Percentiles rank a stretch among this genome's conserved stretches.
phyloP scores from a whole-genome alignment of 2,329 filamentous ascomycete genomes.

The Tolypocladium sp. region DNA sequence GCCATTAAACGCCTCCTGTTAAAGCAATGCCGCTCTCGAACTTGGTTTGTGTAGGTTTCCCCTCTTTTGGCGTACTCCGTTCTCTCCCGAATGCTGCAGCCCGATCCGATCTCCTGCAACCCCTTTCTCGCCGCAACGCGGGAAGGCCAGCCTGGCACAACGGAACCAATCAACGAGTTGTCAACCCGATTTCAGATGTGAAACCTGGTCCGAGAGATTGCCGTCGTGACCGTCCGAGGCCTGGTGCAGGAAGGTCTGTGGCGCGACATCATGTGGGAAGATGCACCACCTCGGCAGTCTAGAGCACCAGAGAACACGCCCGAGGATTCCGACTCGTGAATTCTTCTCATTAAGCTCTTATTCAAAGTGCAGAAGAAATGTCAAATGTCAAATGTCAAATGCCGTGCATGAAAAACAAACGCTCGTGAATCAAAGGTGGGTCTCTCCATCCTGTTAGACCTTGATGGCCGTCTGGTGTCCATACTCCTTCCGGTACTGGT shows the following conservation, averaged over 20 bases:
- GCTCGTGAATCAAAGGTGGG: background rate
- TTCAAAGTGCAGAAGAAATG: background rate
- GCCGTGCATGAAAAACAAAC: background rate
- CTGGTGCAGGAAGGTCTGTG: background rate
- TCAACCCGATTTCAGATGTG: background rate
- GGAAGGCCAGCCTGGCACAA: background rate
- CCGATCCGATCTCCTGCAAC: background rate
- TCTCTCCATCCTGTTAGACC: conserved; percentile 7
- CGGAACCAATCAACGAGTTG: background rate
- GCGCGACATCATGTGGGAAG: background rate
- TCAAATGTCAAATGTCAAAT: background rate
- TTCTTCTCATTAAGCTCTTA: conserved; percentile 4
- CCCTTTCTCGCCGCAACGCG: background rate
- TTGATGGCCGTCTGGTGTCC: conserved; percentile 20
- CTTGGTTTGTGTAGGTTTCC: background rate
- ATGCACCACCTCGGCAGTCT: background rate
- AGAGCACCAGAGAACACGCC: background rate
- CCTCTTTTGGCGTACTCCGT: background rate
- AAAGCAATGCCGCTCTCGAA: background rate
- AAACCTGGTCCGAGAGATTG: background rate
- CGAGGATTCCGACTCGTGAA: conserved; percentile 1
- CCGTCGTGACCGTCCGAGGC: background rate
- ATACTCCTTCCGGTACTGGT: conserved; percentile 44
- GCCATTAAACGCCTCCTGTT: background rate
- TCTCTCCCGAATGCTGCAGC: background rate